Conservation (phyloP, 495 filamentous ascomycete genomes). For the Xylaria longipes region DNA sequence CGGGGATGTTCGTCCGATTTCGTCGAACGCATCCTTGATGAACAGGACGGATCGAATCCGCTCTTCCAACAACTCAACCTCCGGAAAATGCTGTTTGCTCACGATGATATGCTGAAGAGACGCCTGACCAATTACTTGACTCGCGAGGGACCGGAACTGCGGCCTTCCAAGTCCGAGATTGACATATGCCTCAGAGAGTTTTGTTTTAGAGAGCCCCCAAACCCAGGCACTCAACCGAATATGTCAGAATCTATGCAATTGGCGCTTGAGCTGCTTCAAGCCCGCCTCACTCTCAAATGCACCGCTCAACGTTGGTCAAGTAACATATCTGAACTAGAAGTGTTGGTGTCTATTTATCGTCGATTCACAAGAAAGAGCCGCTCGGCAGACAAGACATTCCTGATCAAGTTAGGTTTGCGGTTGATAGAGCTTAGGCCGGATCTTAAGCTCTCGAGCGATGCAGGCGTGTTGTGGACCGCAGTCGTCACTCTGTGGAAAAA, state of each 20-base stretch:
- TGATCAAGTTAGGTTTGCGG: slow-evolving; percentile 30
- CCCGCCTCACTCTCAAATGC: slow-evolving; percentile 11
- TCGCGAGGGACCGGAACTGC: slow-evolving; percentile 25
- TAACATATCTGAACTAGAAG: slow-evolving; percentile 20
- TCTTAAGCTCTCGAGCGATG: background rate
- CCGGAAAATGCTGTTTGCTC: slow-evolving; percentile 5
- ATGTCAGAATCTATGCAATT: slow-evolving; percentile 31
- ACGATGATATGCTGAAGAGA: slow-evolving; percentile 27
- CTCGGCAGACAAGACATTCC: slow-evolving; percentile 18
- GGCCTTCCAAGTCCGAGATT: slow-evolving; percentile 22
- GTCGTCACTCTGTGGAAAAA: slow-evolving; percentile 27
- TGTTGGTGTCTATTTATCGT: slow-evolving; percentile 27
- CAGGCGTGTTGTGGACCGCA: slow-evolving; percentile 18
- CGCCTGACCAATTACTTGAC: slow-evolving; percentile 24
- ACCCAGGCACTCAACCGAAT: slow-evolving; percentile 21
- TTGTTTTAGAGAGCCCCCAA: slow-evolving; percentile 15
- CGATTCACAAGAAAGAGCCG: slow-evolving; percentile 22
- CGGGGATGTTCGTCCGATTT: slow-evolving; percentile 32
- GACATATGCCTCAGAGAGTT: slow-evolving; percentile 24
- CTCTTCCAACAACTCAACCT: slow-evolving; percentile 26
- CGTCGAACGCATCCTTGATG: slow-evolving; percentile 27
- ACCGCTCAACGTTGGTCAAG: slow-evolving; percentile 25
- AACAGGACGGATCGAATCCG: slow-evolving; percentile 33
- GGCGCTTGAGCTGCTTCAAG: slow-evolving; percentile 27
- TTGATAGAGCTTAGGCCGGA: slow-evolving; percentile 25